Percentiles rank a stretch among this genome's conserved stretches.
phyloP scores from a whole-genome alignment of 257 asterid genomes.

The Plectranthus barbatus region DNA sequence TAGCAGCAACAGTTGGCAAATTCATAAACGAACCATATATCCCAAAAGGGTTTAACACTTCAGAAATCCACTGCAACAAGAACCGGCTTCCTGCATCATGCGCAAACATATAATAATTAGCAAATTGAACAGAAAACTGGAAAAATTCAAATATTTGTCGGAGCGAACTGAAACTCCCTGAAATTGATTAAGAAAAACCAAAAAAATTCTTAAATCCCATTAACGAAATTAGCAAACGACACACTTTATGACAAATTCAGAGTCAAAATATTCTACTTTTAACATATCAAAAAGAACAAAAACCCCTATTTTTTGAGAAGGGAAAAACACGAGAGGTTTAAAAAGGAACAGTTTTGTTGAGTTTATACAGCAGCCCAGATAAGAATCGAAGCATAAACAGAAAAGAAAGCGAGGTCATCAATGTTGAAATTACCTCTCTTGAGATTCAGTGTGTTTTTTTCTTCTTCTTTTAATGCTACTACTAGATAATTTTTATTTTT shows the following conservation, averaged over 20 bases:
- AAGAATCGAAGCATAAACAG: too few relatives aligned
- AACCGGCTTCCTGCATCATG: constrained; percentile 20
- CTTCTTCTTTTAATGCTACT: too few relatives aligned
- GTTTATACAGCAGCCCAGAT: too few relatives aligned
- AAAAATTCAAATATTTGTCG: constrained; percentile 1
- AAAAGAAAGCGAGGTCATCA: too few relatives aligned
- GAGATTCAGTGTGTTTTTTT: too few relatives aligned
- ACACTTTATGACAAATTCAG: neutral
- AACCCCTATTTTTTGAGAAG: too few relatives aligned
- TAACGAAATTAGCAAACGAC: neutral
- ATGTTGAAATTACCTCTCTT: too few relatives aligned
- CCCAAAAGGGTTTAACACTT: neutral
- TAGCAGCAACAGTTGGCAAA: neutral
- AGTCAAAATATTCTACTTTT: neutral
- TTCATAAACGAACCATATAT: neutral
- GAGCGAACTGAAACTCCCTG: constrained; percentile 17
- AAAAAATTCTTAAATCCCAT: neutral
- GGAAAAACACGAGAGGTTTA: too few relatives aligned
- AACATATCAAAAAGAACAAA: too few relatives aligned
- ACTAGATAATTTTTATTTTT: too few relatives aligned
- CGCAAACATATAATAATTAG: neutral
- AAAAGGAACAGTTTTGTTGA: too few relatives aligned
- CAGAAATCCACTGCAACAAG: constrained; percentile 4
- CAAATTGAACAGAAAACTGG: neutral
- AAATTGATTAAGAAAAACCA: neutral